phyloP scores from a whole-genome alignment of 805 yeast genomes.

The Zygosaccharomyces lentus region DNA sequence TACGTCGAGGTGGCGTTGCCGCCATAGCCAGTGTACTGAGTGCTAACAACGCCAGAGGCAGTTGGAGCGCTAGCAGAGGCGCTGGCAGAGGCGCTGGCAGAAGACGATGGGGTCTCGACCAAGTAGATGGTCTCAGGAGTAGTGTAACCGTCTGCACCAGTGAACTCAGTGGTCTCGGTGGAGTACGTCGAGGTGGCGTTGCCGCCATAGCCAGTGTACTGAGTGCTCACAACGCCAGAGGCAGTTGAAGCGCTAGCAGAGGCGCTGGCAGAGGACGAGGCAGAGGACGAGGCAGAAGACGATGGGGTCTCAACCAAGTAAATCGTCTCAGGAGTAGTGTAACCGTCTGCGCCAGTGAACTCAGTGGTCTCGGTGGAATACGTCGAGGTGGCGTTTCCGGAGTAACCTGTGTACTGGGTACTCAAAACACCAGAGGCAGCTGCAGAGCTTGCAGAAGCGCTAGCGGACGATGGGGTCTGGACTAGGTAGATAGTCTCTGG shows the following conservation, averaged over 20 bases:
- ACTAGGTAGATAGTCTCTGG: conserved; percentile 16
- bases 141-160: conserved; percentile 9
- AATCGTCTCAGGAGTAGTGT: conserved; percentile 12
- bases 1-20: background rate
- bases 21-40: background rate
- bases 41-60: background rate
- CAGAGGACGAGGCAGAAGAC: too few species aligned
- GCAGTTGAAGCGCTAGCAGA: too few species aligned
- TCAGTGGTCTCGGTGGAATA: conserved; percentile 13
- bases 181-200: background rate
- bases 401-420: conserved; percentile 13
- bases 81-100: too few species aligned
- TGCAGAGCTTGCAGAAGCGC: too few species aligned
- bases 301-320: too few species aligned
- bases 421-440: conserved; percentile 1
- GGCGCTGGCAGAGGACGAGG: too few species aligned
- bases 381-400: conserved; percentile 13
- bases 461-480: too few species aligned
- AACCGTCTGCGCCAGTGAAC: conserved; percentile 12
- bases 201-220: conserved; percentile 1
- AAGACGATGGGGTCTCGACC: background rate
- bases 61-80: too few species aligned
- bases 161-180: background rate
- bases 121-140: conserved; percentile 15
- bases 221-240: background rate